These are phyloP conservation scores for Starmera dryadoides DNA, from an alignment of 805 yeast species.

Conservation along the genomic window DNA sequence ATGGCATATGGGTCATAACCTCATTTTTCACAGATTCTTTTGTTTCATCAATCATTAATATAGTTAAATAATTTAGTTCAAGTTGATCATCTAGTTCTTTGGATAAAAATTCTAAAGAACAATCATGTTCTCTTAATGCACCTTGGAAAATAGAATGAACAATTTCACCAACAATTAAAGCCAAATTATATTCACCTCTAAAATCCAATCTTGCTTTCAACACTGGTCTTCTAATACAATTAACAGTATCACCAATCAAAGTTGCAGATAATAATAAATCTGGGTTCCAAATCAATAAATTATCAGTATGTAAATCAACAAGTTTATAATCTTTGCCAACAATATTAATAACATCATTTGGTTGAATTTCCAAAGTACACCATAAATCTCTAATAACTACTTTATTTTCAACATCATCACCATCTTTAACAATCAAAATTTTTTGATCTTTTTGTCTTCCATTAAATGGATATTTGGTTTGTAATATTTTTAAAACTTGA, in stretches of 20 bases:
- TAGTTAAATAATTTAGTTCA: conserved; percentile 38
- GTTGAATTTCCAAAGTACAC: conserved; percentile 38
- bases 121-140: conserved; percentile 29
- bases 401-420: conserved; percentile 24
- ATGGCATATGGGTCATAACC: conserved; percentile 40
- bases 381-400: conserved; percentile 59
- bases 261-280: conserved; percentile 81
- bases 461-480: conserved; percentile 24
- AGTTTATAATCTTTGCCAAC: conserved; percentile 34
- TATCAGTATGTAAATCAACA: conserved; percentile 47
- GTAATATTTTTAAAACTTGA: conserved; percentile 30
- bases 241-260: conserved; percentile 64
- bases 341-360: conserved; percentile 55
- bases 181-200: conserved; percentile 58
- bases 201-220: conserved; percentile 47
- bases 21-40: conserved; percentile 34
- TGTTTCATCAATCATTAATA: conserved; percentile 48
- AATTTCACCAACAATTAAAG: conserved; percentile 73
- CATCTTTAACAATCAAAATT: conserved; percentile 44
- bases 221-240: conserved; percentile 68
- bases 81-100: conserved; percentile 31
- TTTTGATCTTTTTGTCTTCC: conserved; percentile 35
- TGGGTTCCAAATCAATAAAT: conserved; percentile 76
- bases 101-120: conserved; percentile 21
- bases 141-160: conserved; percentile 68